These are phyloP conservation scores for Pecoramyces ruminantium DNA, from an alignment of 192 early-diverging fungal species.

Conservation along the genomic window DNA sequence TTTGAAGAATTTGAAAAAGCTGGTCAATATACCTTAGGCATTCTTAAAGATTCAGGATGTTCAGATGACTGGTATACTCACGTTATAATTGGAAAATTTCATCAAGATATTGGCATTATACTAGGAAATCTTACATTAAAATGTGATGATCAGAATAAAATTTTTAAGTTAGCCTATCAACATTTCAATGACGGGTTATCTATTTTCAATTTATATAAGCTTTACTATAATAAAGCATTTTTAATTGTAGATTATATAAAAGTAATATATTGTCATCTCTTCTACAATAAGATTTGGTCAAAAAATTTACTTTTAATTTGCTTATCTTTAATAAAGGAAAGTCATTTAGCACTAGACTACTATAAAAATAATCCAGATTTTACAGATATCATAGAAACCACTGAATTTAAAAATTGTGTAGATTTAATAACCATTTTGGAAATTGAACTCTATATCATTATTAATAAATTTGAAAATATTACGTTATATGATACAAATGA, in stretches of 20 bases:
- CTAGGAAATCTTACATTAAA: neutral
- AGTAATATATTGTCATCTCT: neutral
- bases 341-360: neutral
- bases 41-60: neutral
- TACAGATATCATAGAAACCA: neutral
- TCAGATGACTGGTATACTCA: neutral
- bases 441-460: neutral
- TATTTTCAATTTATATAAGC: neutral
- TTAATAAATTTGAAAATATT: neutral
- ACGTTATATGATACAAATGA: neutral
- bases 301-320: neutral
- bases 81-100: neutral
- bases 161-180: neutral
- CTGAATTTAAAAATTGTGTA: neutral
- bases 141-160: neutral
- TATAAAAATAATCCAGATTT: neutral
- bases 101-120: neutral
- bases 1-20: neutral
- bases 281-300: neutral
- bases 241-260: neutral
- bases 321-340: neutral
- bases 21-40: neutral
- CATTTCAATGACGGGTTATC: neutral
- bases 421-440: neutral
- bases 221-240: neutral